Conservation (phyloP, 495 filamentous ascomycete genomes). For the Penicillium robsamsonii region DNA sequence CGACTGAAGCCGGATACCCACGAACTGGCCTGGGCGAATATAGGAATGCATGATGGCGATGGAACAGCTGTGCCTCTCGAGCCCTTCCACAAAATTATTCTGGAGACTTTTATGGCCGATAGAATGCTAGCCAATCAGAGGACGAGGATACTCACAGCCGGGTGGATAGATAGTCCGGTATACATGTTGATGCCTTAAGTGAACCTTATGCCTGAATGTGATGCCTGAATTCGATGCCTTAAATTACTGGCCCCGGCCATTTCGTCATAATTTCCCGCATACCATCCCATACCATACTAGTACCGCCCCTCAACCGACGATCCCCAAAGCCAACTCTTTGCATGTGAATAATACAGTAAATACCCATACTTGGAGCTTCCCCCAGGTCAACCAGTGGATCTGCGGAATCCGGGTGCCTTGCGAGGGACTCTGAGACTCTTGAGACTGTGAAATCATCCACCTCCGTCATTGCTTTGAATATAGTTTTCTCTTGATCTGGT, state of each 20-base stretch:
- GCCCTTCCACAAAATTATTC: constrained; percentile 16
- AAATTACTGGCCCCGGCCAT: neutral
- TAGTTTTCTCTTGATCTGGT: neutral
- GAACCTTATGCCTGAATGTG: neutral
- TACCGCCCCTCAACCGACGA: neutral
- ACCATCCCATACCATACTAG: neutral
- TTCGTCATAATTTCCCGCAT: neutral
- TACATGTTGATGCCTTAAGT: neutral
- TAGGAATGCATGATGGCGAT: constrained; percentile 41
- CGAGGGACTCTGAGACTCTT: neutral
- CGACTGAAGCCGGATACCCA: constrained; percentile 67
- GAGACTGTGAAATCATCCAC: neutral
- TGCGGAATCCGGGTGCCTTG: constrained; percentile 14
- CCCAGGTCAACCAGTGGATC: constrained; percentile 3
- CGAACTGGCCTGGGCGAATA: constrained; percentile 61
- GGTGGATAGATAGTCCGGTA: constrained; percentile 8
- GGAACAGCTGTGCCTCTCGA: constrained; percentile 1
- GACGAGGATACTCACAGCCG: neutral
- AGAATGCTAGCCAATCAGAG: constrained; percentile 18
- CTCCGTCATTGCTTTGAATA: neutral
- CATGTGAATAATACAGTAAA: constrained; percentile 3
- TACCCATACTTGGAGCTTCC: constrained; percentile 4
- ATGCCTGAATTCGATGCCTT: neutral
- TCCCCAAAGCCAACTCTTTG: too few relatives aligned
- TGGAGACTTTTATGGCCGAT: constrained; percentile 13